Conservation (phyloP, 768 basidiomycete species). For the Podaxis carcinomalis region DNA sequence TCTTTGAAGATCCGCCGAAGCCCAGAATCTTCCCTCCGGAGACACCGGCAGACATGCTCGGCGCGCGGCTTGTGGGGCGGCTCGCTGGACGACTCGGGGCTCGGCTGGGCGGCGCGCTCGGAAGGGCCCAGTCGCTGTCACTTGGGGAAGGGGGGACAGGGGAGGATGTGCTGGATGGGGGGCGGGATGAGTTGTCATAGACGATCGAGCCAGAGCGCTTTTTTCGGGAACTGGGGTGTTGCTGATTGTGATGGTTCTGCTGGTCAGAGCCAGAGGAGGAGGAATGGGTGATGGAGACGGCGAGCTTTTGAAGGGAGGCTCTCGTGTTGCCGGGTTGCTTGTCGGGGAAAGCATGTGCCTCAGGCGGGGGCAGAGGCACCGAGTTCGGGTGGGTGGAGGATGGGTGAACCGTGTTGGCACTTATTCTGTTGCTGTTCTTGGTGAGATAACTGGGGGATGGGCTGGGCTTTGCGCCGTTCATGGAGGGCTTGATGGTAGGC, state of each 20-base stretch:
- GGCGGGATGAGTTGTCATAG: constrained; percentile 9
- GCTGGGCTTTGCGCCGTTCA: constrained; percentile 5
- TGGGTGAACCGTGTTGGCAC: constrained; percentile 15
- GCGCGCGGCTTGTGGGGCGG: constrained; percentile 41
- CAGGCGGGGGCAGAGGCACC: constrained; percentile 50
- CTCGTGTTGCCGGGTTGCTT: constrained; percentile 50
- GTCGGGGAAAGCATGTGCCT: constrained; percentile 39
- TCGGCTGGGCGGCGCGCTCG: constrained; percentile 56
- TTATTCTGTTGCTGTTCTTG: constrained; percentile 12
- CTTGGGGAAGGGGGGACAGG: constrained; percentile 43
- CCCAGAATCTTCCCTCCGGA: constrained; percentile 30
- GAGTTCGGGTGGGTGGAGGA: constrained; percentile 15
- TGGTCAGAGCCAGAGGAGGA: constrained; percentile 36
- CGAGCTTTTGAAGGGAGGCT: constrained; percentile 37
- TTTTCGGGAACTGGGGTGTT: constrained; percentile 14
- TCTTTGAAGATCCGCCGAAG: constrained; percentile 4
- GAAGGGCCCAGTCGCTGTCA: constrained; percentile 50
- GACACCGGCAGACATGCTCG: constrained; percentile 41
- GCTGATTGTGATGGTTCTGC: not conserved
- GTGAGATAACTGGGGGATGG: not conserved
- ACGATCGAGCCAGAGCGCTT: constrained; percentile 7
- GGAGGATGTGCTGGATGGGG: constrained; percentile 18
- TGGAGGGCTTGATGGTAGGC: constrained; percentile 19
- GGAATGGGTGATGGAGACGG: constrained; percentile 16
- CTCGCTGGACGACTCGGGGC: constrained; percentile 59